Evolutionary conservation across 495 filamentous ascomycete species (phyloP).

Genomic region (Schizothecium vesticola): DNA sequence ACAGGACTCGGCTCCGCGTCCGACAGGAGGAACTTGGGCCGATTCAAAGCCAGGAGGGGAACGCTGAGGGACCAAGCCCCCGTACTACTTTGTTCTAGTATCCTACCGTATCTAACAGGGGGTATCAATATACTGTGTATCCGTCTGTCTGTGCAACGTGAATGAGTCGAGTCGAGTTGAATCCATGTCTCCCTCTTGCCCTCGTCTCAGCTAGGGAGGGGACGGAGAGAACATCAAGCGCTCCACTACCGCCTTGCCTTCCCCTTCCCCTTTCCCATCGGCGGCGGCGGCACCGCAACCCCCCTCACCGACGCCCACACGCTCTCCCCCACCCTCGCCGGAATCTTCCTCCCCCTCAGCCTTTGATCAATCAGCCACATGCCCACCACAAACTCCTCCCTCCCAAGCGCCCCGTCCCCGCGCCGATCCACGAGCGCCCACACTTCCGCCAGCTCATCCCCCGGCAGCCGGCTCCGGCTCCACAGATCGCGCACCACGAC

Average conservation of each 20-base stretch:
- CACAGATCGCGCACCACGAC: conserved; percentile 83
- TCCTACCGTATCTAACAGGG: not conserved
- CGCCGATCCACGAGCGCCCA: conserved; percentile 78
- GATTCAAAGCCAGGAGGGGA: not conserved
- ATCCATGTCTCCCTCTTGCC: not conserved
- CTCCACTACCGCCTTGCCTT: not conserved
- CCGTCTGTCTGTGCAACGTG: not conserved
- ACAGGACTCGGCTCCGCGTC: not conserved
- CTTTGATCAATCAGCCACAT: conserved; percentile 93
- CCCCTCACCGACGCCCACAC: conserved; percentile 81
- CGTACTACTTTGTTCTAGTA: not conserved
- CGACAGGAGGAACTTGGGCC: too few species aligned
- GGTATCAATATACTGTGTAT: not conserved
- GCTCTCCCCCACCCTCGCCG: conserved; percentile 67
- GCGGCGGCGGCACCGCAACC: conserved; percentile 25
- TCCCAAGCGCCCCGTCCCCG: conserved; percentile 54
- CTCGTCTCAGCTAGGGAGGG: not conserved
- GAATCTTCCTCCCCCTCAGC: conserved; percentile 82
- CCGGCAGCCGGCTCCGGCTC: conserved; percentile 66
- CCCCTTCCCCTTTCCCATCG: not conserved
- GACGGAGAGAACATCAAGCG: not conserved
- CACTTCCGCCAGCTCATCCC: conserved; percentile 65
- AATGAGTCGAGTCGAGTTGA: not conserved
- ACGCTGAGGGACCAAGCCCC: not conserved
- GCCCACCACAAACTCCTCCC: conserved; percentile 89